A percentile compares a stretch with the other conserved stretches of the same genome.
phyloP scores from a whole-genome alignment of 805 yeast genomes.

The Metschnikowia anglica region DNA sequence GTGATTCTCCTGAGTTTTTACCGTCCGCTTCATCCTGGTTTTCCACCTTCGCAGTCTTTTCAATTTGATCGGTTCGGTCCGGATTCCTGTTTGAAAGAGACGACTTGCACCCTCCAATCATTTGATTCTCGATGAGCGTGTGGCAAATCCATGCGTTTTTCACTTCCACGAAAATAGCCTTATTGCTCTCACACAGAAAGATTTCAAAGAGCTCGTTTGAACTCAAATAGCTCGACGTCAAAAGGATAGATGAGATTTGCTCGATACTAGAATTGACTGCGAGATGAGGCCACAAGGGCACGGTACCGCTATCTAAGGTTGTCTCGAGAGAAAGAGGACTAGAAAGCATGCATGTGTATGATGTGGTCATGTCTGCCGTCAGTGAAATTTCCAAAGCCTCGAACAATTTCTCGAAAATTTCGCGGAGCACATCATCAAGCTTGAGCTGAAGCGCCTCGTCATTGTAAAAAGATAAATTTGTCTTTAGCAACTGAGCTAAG shows the following conservation, averaged over 20 bases:
- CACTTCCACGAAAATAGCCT: slow-evolving; percentile 20
- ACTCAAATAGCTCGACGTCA: slow-evolving; percentile 10
- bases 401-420: not conserved
- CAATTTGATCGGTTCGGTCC: too few relatives aligned
- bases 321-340: not conserved
- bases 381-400: not conserved
- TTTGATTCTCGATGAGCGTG: not conserved
- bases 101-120: not conserved
- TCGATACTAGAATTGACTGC: slow-evolving; percentile 13
- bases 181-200: slow-evolving; percentile 23
- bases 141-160: slow-evolving; percentile 34
- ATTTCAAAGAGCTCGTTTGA: slow-evolving; percentile 20
- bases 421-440: not conserved
- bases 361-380: not conserved
- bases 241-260: slow-evolving; percentile 10
- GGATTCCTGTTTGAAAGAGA: not conserved
- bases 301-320: slow-evolving; percentile 9
- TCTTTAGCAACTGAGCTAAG: slow-evolving; percentile 4
- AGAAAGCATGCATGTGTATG: not conserved
- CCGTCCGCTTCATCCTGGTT: too few relatives aligned
- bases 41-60: too few relatives aligned
- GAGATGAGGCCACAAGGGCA: slow-evolving; percentile 18
- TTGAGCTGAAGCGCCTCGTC: slow-evolving; percentile 1
- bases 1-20: too few relatives aligned
- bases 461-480: not conserved